Conservation (phyloP, 345 rosid genomes). For the Cochlearia excelsa region DNA sequence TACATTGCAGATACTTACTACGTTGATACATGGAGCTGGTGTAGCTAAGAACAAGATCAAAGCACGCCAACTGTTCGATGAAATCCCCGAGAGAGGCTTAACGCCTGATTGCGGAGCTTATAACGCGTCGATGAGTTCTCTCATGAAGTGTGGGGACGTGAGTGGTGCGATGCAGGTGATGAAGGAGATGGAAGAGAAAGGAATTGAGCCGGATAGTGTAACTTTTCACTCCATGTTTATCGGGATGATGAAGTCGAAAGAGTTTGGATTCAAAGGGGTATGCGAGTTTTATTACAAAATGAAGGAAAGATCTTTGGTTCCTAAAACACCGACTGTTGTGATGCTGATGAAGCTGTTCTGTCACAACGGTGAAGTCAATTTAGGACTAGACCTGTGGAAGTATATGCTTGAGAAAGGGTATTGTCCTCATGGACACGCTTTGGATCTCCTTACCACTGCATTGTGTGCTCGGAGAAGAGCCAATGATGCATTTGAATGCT, state of each 20-base stretch:
- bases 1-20: conserved; percentile 63
- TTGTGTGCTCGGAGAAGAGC: conserved; percentile 59
- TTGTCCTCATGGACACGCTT: conserved; percentile 76
- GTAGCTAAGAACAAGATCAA: conserved; percentile 47
- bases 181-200: conserved; percentile 70
- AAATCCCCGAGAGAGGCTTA: conserved; percentile 49
- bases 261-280: conserved; percentile 49
- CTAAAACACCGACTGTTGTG: conserved; percentile 64
- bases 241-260: conserved; percentile 60
- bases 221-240: conserved; percentile 66
- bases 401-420: conserved; percentile 62
- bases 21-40: conserved; percentile 84
- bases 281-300: conserved; percentile 51
- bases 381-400: conserved; percentile 60
- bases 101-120: conserved; percentile 61
- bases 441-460: conserved; percentile 70
- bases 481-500: conserved; percentile 66
- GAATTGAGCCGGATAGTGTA: conserved; percentile 50
- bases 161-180: conserved; percentile 54
- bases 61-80: conserved; percentile 73
- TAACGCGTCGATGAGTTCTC: conserved; percentile 70
- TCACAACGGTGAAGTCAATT: conserved; percentile 47
- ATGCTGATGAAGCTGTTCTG: conserved; percentile 85
- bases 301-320: conserved; percentile 55
- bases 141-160: conserved; percentile 48